phyloP scores from a whole-genome alignment of 495 filamentous ascomycete genomes.

The Hypoxylon subgilvum region DNA sequence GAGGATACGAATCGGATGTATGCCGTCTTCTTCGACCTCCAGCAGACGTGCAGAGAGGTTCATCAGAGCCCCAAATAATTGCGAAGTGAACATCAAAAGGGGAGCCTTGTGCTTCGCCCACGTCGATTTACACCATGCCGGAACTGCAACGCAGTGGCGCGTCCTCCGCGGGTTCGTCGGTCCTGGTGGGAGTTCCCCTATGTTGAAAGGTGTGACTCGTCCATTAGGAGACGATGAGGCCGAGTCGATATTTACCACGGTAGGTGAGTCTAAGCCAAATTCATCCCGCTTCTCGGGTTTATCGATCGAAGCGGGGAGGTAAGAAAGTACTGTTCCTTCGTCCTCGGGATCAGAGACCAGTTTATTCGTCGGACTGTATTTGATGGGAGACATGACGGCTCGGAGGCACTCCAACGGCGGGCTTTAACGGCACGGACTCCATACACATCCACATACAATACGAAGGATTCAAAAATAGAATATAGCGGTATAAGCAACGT shows the following conservation, averaged over 20 bases:
- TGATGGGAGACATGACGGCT: constrained; percentile 17
- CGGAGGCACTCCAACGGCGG: not conserved
- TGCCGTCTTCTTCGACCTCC: constrained; percentile 69
- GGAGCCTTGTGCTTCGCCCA: constrained; percentile 71
- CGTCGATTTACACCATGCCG: constrained; percentile 21
- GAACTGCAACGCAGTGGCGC: not conserved
- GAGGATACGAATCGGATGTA: constrained; percentile 89
- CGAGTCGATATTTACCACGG: constrained; percentile 14
- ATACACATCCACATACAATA: constrained; percentile 8
- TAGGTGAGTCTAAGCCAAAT: constrained; percentile 21
- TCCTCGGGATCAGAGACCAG: constrained; percentile 14
- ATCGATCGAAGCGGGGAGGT: constrained; percentile 8
- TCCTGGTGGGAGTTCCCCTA: constrained; percentile 7
- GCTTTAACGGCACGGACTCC: not conserved
- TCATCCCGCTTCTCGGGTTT: constrained; percentile 15
- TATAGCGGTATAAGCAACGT: not conserved
- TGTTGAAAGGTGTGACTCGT: not conserved
- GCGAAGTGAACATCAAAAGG: constrained; percentile 73
- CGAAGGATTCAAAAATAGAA: not conserved
- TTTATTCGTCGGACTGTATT: constrained; percentile 10
- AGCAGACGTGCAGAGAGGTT: constrained; percentile 81
- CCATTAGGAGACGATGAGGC: constrained; percentile 13
- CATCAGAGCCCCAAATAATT: constrained; percentile 89
- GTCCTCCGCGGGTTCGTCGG: not conserved
- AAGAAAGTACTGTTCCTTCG: constrained; percentile 8